Base-by-base conservation (phyloP, 2,329 filamentous ascomycete genomes). In the Mollisia scopiformis region DNA sequence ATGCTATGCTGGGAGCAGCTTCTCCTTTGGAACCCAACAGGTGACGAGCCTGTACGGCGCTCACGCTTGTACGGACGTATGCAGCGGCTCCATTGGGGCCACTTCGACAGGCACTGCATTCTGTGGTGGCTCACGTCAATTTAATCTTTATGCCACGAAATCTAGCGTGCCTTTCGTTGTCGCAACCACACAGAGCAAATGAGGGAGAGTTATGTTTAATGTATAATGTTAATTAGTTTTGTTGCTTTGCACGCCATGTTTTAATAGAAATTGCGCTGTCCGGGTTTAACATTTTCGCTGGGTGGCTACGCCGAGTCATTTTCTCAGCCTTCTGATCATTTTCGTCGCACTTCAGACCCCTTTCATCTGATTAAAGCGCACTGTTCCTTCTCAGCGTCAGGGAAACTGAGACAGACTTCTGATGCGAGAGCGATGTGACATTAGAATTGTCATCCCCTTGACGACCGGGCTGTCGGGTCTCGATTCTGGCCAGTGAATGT, bases 111-210 rank as follows among this genome's bases (percentile, higher is more conserved):
- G 35, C 10, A 43, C 55, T 8, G 47, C 47, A 7, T 50, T 39
- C 7, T 59, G 57, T 39, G 50, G 57, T 30, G 50, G 49, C 19
- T n/a, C 35, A 4, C 47, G 14, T 23, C 49, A 47, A 8, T 59
- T 47, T 25, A 59, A 59, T 49, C 31, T 54, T 3, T 59, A 59
- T 54, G 50, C 49, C n/a, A 46, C 47, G 47, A 14, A 31, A 16
- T 30, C n/a, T 5, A 33, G 27, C 33, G 27, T 51, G 5, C 27
- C 27, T n/a, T 51, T 33, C 13, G 27, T 19, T 30, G 47, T 33
- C 1, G 47, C 47, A 7, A 49, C 16, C 33, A 51, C 27, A 28
- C 21, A 25, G 4, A 46, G 41, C 27, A 25, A 46, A 27, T 46
- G 27, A 43, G 33, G 33, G 33, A 37, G 13, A 37, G 11, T 37